Base-by-base conservation (phyloP, 208 protist species). In the Herpetomonas samuelpessoai region DNA sequence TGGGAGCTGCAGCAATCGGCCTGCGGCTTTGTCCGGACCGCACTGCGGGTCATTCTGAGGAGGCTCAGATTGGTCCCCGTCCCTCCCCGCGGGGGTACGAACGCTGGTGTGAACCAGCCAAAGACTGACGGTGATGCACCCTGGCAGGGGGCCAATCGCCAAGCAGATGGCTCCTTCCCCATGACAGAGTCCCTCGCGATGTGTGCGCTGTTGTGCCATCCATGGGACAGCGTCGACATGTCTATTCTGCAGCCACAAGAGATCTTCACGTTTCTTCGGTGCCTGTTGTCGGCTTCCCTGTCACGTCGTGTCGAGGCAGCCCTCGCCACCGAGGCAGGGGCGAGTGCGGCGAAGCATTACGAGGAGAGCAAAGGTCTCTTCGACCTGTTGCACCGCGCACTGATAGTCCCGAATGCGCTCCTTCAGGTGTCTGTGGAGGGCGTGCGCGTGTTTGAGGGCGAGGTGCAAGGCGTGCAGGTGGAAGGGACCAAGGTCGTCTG, bases 141-240 rank as follows among this genome's bases (percentile, higher is more conserved):
- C n/a, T n/a, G n/a, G n/a, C n/a, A n/a, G n/a, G n/a, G n/a, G n/a
- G 35, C 35, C 7, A 16, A 41, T 41, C 10, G 35, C 35, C 35
- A 41, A 41, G 10, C 10, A 41, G 7, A 16, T 41, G 35, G 7
- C 35, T 16, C 16, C 44, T 53, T 49, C 22, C 44, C 68, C 2
- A 21, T 59, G 10, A 24, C 46, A 21, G 59, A 58, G 54, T 19
- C 31, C 2, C 19, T 91, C 6, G 66, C 71, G 46, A 78, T 93
- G 69, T 92, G 86, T 50, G 85, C 90, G 24, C 65, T 88, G 14
- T 68, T 96, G 47, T 93, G 86, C 55, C 76, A 96, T 63, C 87
- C 90, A 35, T 93, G 86, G 87, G 81, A 93, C 52, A 73, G 72
- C 57, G 77, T 87, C 0, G 91, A 96, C 73, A 83, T 94, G 75